Conservation (phyloP, 2,329 filamentous ascomycete species). For the Bimuria novae-zelandiae region DNA sequence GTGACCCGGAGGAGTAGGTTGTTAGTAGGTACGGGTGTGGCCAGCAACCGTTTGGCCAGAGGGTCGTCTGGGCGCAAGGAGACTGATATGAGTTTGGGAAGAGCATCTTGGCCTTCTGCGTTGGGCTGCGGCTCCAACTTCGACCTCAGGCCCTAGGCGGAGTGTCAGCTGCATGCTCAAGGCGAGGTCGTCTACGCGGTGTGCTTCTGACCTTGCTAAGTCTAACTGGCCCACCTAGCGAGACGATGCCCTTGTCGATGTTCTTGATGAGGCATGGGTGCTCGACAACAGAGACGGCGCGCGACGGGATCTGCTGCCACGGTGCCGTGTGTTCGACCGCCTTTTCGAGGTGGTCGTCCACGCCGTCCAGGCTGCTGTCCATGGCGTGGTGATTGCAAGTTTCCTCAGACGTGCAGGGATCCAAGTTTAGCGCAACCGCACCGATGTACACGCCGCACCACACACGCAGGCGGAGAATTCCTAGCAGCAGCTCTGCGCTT, state of each 20-base stretch:
- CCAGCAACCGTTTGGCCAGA: slow-evolving; percentile 76
- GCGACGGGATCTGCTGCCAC: slow-evolving; percentile 57
- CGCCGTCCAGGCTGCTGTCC: slow-evolving; percentile 6
- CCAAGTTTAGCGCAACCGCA: neutral
- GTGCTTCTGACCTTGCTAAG: slow-evolving; percentile 56
- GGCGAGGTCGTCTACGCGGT: slow-evolving; percentile 1
- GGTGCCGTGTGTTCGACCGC: slow-evolving; percentile 35
- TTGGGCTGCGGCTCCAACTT: slow-evolving; percentile 29
- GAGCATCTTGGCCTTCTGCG: slow-evolving; percentile 37
- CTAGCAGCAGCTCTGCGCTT: neutral
- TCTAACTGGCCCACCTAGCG: slow-evolving; percentile 61
- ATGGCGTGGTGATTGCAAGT: slow-evolving; percentile 4
- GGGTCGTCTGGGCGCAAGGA: slow-evolving; percentile 80
- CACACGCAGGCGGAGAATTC: no score
- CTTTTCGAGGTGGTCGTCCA: slow-evolving; percentile 11
- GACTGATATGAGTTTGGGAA: slow-evolving; percentile 63
- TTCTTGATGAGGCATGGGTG: slow-evolving; percentile 70
- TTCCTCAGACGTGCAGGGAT: neutral
- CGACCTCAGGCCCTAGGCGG: slow-evolving; percentile 32
- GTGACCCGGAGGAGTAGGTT: slow-evolving; percentile 87
- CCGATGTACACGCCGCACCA: no score
- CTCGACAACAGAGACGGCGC: slow-evolving; percentile 64
- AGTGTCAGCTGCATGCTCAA: slow-evolving; percentile 6
- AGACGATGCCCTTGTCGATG: slow-evolving; percentile 65
- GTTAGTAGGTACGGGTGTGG: slow-evolving; percentile 74